phyloP scores from a whole-genome alignment of 2,329 filamentous ascomycete genomes.

The Talaromyces sp. region DNA sequence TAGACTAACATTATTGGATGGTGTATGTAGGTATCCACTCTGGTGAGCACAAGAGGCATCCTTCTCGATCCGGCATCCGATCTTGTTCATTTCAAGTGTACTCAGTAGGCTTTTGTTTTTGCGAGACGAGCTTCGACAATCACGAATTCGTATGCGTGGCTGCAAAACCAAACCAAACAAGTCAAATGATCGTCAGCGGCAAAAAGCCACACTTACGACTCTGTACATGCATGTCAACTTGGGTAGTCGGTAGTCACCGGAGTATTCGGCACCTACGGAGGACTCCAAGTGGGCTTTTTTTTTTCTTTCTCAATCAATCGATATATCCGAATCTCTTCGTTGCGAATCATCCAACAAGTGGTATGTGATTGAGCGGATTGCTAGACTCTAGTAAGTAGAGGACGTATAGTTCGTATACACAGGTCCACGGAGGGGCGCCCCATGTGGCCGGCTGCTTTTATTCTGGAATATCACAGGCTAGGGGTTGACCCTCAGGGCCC shows the following conservation, averaged over 20 bases:
- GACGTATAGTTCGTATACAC: background rate
- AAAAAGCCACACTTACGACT: background rate
- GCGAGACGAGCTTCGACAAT: background rate
- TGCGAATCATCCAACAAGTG: too few relatives aligned
- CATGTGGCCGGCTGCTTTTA: constrained; percentile 7
- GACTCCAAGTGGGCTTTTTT: background rate
- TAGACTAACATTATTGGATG: background rate
- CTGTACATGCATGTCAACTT: too few relatives aligned
- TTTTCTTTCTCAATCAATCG: background rate
- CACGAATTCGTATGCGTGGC: background rate
- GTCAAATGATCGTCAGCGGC: constrained; percentile 5
- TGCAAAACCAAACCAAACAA: background rate
- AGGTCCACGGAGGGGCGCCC: constrained; percentile 11
- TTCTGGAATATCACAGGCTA: background rate
- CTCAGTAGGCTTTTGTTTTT: background rate
- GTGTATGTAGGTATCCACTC: background rate
- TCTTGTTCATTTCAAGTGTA: background rate
- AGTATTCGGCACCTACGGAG: background rate
- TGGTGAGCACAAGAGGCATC: too few relatives aligned
- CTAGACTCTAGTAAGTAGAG: background rate
- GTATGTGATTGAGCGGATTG: background rate
- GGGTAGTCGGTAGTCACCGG: background rate
- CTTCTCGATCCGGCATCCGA: background rate
- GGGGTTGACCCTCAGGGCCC: background rate
- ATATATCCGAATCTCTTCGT: background rate